Percentiles rank a stretch among this genome's conserved stretches.
phyloP scores from a whole-genome alignment of 768 basidiomycete genomes.

The Saitozyma sp. region DNA sequence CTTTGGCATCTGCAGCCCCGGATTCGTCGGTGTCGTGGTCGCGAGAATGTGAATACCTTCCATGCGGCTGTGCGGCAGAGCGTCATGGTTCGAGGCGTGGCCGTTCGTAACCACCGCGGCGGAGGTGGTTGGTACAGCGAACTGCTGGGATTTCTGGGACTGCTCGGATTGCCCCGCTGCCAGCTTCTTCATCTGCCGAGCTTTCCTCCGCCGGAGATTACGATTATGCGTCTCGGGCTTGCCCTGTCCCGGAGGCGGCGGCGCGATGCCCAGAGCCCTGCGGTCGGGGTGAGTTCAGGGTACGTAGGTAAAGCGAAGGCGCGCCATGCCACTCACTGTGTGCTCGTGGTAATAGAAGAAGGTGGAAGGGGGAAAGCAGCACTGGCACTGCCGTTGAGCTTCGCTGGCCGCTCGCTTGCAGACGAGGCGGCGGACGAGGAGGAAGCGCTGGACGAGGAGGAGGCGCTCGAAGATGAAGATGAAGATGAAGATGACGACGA shows the following conservation, averaged over 20 bases:
- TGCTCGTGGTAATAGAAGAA: not conserved
- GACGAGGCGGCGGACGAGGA: conserved; percentile 11
- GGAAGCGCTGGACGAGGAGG: conserved; percentile 17
- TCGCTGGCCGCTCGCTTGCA: not conserved
- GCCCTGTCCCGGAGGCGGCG: conserved; percentile 35
- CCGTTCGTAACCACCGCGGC: not conserved
- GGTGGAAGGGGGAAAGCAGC: not conserved
- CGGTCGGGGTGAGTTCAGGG: not conserved
- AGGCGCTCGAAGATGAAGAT: conserved; percentile 16
- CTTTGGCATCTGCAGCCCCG: conserved; percentile 15
- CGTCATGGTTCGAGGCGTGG: not conserved
- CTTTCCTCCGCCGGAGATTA: conserved; percentile 28
- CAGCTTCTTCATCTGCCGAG: conserved; percentile 7
- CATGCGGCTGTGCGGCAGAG: not conserved
- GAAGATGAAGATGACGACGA: conserved; percentile 20
- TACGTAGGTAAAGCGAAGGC: not conserved
- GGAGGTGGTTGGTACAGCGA: not conserved
- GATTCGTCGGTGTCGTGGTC: conserved; percentile 4
- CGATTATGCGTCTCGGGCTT: conserved; percentile 33
- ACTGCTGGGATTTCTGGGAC: not conserved
- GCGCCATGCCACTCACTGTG: too few species aligned
- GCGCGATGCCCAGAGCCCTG: not conserved
- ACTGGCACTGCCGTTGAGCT: not conserved
- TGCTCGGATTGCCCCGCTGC: too few species aligned
- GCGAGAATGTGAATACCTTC: not conserved